These are phyloP conservation scores for Cryphonectria nitschkei DNA, from an alignment of 2,329 filamentous ascomycete species.

Conservation along the genomic window DNA sequence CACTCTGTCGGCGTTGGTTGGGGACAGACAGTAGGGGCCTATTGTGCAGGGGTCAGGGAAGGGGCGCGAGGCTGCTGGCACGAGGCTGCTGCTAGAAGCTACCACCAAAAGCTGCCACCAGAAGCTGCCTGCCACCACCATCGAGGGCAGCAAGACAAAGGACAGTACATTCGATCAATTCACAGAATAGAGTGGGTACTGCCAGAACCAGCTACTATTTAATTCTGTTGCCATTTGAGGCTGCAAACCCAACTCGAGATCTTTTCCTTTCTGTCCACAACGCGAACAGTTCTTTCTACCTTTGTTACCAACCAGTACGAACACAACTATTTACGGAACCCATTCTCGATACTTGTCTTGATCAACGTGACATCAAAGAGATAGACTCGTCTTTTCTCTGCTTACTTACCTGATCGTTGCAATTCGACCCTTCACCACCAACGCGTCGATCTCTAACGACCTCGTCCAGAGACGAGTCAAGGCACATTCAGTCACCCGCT, in stretches of 20 bases:
- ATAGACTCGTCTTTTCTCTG: neutral
- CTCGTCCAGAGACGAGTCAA: constrained; percentile 1
- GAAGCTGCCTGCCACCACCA: neutral
- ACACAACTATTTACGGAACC: neutral
- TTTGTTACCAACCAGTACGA: neutral
- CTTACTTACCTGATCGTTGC: neutral
- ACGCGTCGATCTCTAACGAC: neutral
- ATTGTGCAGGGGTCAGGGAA: neutral
- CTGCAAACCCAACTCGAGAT: neutral
- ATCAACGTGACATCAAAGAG: neutral
- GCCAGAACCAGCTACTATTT: neutral
- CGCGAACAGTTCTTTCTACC: neutral
- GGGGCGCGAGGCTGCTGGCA: neutral
- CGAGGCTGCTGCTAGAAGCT: neutral
- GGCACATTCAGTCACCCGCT: neutral
- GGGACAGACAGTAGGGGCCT: neutral
- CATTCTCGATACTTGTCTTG: neutral
- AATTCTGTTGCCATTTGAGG: neutral
- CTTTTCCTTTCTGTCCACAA: neutral
- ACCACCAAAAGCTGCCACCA: neutral
- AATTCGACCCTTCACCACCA: neutral
- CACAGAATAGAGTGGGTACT: neutral
- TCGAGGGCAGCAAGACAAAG: neutral
- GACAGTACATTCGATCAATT: neutral
- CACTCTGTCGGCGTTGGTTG: neutral